Conservation (phyloP, 805 yeast genomes). For the Yamadazyma tumulicola region DNA sequence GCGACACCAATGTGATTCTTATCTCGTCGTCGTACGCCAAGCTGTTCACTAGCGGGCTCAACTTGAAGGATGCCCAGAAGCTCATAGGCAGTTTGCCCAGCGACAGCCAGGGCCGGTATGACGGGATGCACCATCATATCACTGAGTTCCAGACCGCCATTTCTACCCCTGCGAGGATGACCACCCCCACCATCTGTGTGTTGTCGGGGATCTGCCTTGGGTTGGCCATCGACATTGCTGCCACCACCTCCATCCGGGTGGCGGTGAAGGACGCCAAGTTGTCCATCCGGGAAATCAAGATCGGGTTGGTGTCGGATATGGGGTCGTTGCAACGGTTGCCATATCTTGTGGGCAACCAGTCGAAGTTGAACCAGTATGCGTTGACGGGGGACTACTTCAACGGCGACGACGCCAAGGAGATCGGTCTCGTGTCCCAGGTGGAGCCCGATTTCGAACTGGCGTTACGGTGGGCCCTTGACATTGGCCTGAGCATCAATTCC, state of each 20-base stretch:
- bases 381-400: slow-evolving; percentile 58
- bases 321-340: slow-evolving; percentile 73
- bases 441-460: slow-evolving; percentile 48
- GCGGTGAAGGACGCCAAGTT: slow-evolving; percentile 50
- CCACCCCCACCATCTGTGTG: slow-evolving; percentile 62
- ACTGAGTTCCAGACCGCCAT: slow-evolving; percentile 58
- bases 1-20: slow-evolving; percentile 47
- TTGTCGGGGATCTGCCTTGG: slow-evolving; percentile 66
- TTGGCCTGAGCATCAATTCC: slow-evolving; percentile 46
- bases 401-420: slow-evolving; percentile 49
- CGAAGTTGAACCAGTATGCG: slow-evolving; percentile 57
- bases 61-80: slow-evolving; percentile 39
- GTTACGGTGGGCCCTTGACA: slow-evolving; percentile 41
- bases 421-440: slow-evolving; percentile 54
- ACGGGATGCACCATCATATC: slow-evolving; percentile 34
- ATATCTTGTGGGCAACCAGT: slow-evolving; percentile 46
- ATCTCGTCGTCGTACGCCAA: slow-evolving; percentile 55
- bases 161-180: slow-evolving; percentile 43
- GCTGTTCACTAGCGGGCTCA: slow-evolving; percentile 65
- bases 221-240: slow-evolving; percentile 62
- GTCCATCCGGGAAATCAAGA: slow-evolving; percentile 64
- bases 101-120: slow-evolving; percentile 12
- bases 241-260: slow-evolving; percentile 56
- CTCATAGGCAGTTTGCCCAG: neutral
- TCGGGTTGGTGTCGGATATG: slow-evolving; percentile 77